These are phyloP conservation scores for Phytophthora sp. DNA, from an alignment of 352 stramenopile species.

Conservation along the genomic window DNA sequence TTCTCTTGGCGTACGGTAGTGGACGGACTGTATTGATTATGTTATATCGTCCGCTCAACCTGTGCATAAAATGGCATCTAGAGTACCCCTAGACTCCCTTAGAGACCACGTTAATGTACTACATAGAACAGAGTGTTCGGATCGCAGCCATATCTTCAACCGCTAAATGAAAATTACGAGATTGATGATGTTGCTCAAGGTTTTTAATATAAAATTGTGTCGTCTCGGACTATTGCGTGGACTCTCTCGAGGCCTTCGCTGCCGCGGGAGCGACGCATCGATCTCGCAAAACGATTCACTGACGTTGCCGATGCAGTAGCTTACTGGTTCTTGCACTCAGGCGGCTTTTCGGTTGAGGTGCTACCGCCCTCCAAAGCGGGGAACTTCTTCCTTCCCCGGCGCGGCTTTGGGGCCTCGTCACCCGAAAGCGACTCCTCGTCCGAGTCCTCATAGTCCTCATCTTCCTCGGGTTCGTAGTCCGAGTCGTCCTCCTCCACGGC, in stretches of 20 bases:
- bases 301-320: conserved; percentile 25
- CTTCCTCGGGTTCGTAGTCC: conserved; percentile 83
- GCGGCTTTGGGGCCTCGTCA: conserved; percentile 58
- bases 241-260: conserved; percentile 17
- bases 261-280: conserved; percentile 10
- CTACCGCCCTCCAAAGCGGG: conserved; percentile 64
- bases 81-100: too few species aligned
- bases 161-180: too few species aligned
- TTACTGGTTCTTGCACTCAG: conserved; percentile 93
- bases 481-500: conserved; percentile 80
- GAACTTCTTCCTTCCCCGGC: conserved; percentile 78
- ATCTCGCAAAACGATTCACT: conserved; percentile 35
- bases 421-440: conserved; percentile 67
- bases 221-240: conserved; percentile 18
- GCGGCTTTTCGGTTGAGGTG: conserved; percentile 81
- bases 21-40: too few species aligned
- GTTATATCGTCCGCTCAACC: too few species aligned
- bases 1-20: too few species aligned
- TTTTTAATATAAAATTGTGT: conserved; percentile 36
- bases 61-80: too few species aligned
- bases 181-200: conserved; percentile 9
- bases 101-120: too few species aligned
- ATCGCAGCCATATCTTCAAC: too few species aligned
- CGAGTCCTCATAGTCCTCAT: conserved; percentile 72
- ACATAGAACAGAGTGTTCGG: too few species aligned